Percentiles rank a stretch among this genome's conserved stretches.
Evolutionary conservation across 1,284 basidiomycete species (phyloP).

Genomic region (Sphaerobolus stellatus): DNA sequence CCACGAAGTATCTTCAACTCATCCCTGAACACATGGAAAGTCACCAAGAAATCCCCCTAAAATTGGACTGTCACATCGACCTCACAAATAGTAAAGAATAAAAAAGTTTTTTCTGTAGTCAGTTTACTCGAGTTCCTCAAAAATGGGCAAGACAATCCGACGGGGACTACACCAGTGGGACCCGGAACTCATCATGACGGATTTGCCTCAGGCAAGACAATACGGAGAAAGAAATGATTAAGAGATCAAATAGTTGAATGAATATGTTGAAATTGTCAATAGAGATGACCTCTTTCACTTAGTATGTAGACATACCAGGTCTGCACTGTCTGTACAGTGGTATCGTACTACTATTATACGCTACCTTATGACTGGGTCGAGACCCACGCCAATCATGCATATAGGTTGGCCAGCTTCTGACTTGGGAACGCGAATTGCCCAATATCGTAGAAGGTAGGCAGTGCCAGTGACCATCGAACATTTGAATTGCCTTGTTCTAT

Average conservation of each 20-base stretch:
- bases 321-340: too few species aligned
- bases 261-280: slow-evolving; percentile 55
- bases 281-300: slow-evolving; percentile 50
- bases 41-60: slow-evolving; percentile 59
- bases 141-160: slow-evolving; percentile 75
- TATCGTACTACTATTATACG: too few species aligned
- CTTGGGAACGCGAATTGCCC: too few species aligned
- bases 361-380: too few species aligned
- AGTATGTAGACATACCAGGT: too few species aligned
- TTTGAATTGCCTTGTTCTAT: too few species aligned
- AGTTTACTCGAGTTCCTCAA: slow-evolving; percentile 73
- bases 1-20: slow-evolving; percentile 62
- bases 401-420: too few species aligned
- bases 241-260: slow-evolving; percentile 27
- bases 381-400: too few species aligned
- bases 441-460: too few species aligned
- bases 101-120: slow-evolving; percentile 37
- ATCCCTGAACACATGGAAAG: slow-evolving; percentile 72
- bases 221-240: slow-evolving; percentile 39
- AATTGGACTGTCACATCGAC: slow-evolving; percentile 78
- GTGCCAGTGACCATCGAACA: too few species aligned
- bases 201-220: slow-evolving; percentile 54
- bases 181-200: slow-evolving; percentile 78
- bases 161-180: slow-evolving; percentile 75
- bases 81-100: slow-evolving; percentile 78